phyloP scores from a whole-genome alignment of 1,284 basidiomycete species.

The Tetrapyrgos nigripes region DNA sequence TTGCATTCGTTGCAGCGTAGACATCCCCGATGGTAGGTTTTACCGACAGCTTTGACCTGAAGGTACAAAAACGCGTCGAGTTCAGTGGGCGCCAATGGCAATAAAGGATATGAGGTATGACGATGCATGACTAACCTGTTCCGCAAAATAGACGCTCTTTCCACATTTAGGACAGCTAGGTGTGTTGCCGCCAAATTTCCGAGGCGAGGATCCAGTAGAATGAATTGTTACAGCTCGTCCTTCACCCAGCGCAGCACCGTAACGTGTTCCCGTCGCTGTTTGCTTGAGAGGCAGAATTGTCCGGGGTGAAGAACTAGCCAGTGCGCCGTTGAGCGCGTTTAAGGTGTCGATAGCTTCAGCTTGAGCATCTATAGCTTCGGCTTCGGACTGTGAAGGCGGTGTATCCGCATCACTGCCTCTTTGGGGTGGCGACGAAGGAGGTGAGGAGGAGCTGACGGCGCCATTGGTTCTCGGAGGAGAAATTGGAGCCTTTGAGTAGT shows the following conservation, averaged over 20 bases:
- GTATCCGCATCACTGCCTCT: neutral
- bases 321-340: neutral
- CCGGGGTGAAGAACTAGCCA: neutral
- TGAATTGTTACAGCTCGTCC: constrained; percentile 21
- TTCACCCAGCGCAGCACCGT: constrained; percentile 50
- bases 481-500: constrained; percentile 26
- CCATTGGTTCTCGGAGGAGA: constrained; percentile 22
- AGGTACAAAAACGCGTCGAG: no score
- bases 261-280: constrained; percentile 56
- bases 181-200: constrained; percentile 50
- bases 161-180: constrained; percentile 63
- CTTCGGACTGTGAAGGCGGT: constrained; percentile 1
- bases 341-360: neutral
- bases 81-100: neutral
- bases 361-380: constrained; percentile 1
- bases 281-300: constrained; percentile 33
- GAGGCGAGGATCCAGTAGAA: constrained; percentile 34
- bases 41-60: constrained; percentile 76
- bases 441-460: constrained; percentile 12
- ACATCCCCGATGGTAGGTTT: constrained; percentile 80
- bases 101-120: neutral
- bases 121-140: constrained; percentile 50
- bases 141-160: constrained; percentile 69
- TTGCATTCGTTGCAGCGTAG: constrained; percentile 74
- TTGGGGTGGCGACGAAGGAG: constrained; percentile 3